Conservation (phyloP, 257 asterid species). For the Solanum pinnatisectum region DNA sequence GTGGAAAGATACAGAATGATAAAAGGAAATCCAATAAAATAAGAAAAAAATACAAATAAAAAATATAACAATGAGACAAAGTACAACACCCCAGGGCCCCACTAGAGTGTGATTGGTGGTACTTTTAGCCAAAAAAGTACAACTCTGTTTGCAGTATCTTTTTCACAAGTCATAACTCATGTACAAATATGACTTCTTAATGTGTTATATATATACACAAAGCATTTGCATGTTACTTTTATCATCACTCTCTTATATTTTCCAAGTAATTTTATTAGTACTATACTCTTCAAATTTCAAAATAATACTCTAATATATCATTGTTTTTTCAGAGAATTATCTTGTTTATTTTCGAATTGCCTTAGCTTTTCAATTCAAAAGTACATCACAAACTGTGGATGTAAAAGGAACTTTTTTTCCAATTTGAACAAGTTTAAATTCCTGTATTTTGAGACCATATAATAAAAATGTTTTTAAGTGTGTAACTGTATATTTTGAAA, state of each 20-base stretch:
- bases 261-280: background rate
- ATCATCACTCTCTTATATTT: background rate
- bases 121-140: constrained; percentile 5
- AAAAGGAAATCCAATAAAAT: background rate
- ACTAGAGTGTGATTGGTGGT: background rate
- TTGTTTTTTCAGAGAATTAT: background rate
- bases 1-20: background rate
- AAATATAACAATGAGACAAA: background rate
- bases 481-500: background rate
- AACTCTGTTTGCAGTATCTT: constrained; percentile 5
- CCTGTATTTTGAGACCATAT: background rate
- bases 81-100: background rate
- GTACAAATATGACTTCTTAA: background rate
- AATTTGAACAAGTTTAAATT: background rate
- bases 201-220: background rate
- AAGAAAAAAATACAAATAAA: background rate
- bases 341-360: background rate
- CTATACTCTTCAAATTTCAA: background rate
- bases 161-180: background rate
- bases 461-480: background rate
- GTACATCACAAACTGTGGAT: background rate
- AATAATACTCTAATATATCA: background rate
- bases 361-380: background rate
- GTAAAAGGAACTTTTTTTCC: background rate
- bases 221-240: background rate